Evolutionary conservation across 139 green algal genomes (phyloP).

Genomic region (Tetratostichococcus sp.): DNA sequence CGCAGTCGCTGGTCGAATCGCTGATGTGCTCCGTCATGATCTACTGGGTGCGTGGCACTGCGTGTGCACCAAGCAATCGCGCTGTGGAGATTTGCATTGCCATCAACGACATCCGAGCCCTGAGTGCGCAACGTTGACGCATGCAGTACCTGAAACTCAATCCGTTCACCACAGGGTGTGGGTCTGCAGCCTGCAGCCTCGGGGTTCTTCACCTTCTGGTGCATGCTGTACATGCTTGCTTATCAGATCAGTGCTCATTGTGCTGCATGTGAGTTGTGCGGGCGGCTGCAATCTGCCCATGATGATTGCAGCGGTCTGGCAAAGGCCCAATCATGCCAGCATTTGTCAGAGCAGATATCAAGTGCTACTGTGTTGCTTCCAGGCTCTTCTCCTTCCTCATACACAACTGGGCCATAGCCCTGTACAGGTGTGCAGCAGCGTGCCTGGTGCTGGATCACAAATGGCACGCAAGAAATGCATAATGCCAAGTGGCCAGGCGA

Average conservation of each 20-base stretch:
- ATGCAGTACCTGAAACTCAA: too few relatives aligned
- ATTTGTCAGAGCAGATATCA: too few relatives aligned
- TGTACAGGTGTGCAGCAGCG: constrained; percentile 13
- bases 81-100: too few relatives aligned
- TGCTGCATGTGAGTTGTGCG: too few relatives aligned
- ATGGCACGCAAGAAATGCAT: background rate
- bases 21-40: constrained; percentile 4
- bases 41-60: constrained; percentile 6
- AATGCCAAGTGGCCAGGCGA: too few relatives aligned
- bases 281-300: too few relatives aligned
- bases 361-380: background rate
- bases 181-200: background rate
- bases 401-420: constrained; percentile 20
- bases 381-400: constrained; percentile 15
- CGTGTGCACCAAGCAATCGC: background rate
- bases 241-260: too few relatives aligned
- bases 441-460: constrained; percentile 3
- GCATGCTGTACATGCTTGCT: background rate
- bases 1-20: constrained; percentile 21
- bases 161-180: background rate
- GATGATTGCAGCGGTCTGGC: too few relatives aligned
- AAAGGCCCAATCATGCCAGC: too few relatives aligned
- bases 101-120: too few relatives aligned
- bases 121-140: too few relatives aligned
- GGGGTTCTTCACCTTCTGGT: constrained; percentile 21